These are phyloP conservation scores for Neohortaea acidophila DNA, from an alignment of 495 filamentous ascomycete species.

Conservation along the genomic window DNA sequence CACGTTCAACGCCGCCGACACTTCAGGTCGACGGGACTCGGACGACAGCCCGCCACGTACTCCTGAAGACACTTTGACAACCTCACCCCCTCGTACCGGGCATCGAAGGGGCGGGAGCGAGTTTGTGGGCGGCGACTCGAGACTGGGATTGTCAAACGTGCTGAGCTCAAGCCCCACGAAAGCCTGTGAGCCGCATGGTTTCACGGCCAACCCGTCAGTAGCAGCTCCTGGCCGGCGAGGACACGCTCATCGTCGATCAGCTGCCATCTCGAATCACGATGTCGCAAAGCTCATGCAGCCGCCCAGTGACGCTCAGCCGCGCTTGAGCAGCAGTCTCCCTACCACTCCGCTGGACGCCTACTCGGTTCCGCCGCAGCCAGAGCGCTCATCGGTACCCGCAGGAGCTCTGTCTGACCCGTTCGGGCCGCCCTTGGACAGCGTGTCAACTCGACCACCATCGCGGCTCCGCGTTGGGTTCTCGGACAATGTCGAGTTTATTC, in stretches of 20 bases:
- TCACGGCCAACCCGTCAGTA: constrained; percentile 33
- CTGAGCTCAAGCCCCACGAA: constrained; percentile 51
- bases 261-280: constrained; percentile 74
- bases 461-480: constrained; percentile 44
- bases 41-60: constrained; percentile 18
- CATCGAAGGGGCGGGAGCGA: constrained; percentile 65
- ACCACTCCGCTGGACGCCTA: constrained; percentile 52
- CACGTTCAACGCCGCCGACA: constrained; percentile 24
- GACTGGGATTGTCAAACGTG: constrained; percentile 38
- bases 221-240: constrained; percentile 40
- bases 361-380: constrained; percentile 1
- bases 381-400: neutral
- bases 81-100: constrained; percentile 33
- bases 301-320: constrained; percentile 27
- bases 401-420: neutral
- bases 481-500: constrained; percentile 50
- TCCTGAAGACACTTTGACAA: constrained; percentile 16
- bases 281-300: constrained; percentile 56
- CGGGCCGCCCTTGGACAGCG: constrained; percentile 4
- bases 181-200: constrained; percentile 39
- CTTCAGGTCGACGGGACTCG: constrained; percentile 11
- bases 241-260: constrained; percentile 76
- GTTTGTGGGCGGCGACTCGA: constrained; percentile 60
- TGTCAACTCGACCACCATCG: constrained; percentile 26
- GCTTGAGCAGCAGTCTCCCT: constrained; percentile 37